Evolutionary conservation across 805 yeast genomes (phyloP).

Genomic region (Barnettozyma sucrosica): DNA sequence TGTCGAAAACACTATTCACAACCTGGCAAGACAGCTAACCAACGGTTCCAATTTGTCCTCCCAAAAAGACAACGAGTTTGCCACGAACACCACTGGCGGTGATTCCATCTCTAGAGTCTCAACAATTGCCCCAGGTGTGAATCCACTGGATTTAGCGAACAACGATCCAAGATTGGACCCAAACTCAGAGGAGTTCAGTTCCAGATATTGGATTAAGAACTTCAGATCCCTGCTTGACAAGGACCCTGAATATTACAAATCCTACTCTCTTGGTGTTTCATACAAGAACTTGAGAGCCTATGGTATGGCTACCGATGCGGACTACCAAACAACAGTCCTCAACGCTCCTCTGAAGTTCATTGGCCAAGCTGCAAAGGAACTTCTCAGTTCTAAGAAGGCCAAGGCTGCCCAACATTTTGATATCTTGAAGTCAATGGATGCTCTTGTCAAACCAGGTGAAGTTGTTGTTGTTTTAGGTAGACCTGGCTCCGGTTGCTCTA

Average conservation of each 20-base stretch:
- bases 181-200: slow-evolving; percentile 44
- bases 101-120: slow-evolving; percentile 17
- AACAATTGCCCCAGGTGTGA: slow-evolving; percentile 33
- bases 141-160: slow-evolving; percentile 28
- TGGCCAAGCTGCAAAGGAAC: slow-evolving; percentile 11
- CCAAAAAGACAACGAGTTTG: slow-evolving; percentile 5
- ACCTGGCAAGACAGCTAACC: slow-evolving; percentile 36
- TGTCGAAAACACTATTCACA: slow-evolving; percentile 19
- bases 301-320: slow-evolving; percentile 56
- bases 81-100: background rate
- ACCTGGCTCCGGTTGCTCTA: slow-evolving; percentile 72
- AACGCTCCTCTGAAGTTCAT: slow-evolving; percentile 33
- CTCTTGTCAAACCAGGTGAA: slow-evolving; percentile 55
- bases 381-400: slow-evolving; percentile 16
- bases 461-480: slow-evolving; percentile 70
- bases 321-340: slow-evolving; percentile 57
- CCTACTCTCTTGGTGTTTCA: slow-evolving; percentile 50
- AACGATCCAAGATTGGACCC: slow-evolving; percentile 52
- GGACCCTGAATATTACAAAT: slow-evolving; percentile 57
- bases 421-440: slow-evolving; percentile 51
- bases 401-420: slow-evolving; percentile 32
- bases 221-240: slow-evolving; percentile 43
- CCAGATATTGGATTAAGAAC: slow-evolving; percentile 60
- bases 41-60: slow-evolving; percentile 11
- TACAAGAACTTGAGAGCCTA: slow-evolving; percentile 55